Base-by-base conservation (phyloP, 768 basidiomycete genomes). In the Tylopilus sp. region DNA sequence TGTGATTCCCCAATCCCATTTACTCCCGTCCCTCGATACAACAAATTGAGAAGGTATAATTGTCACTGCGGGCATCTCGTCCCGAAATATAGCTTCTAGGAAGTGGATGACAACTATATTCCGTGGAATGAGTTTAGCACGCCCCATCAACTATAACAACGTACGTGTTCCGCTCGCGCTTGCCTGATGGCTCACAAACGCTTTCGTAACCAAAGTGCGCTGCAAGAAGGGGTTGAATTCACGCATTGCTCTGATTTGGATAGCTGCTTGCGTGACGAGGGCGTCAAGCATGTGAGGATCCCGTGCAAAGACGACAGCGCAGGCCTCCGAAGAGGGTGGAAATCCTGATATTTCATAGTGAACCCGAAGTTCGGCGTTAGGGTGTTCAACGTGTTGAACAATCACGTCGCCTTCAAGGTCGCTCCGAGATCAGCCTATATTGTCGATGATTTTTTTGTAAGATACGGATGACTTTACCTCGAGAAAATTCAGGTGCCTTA, bases 261-360 rank as follows among this genome's bases (percentile, higher is more conserved):
- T 24, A 26, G 45, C 58, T 37, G 44, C 50, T 12, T 53, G 61
- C n/a, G 45, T 44, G 21, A 63, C 17, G 24, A 58, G 45, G 21
- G 29, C 33, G 29, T 2, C 19, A 45, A 45, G n/a, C 14, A 21
- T n/a, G 36, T n/a, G 47, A 17, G 49, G 54, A 40, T 69, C 69
- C 52, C 73, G 76, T 28, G 75, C 58, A 55, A 75, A 83, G 48
- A 85, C 55, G 34, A 81, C 60, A 6, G 74, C 69, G 52, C 74
- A 78, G 6, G 72, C 73, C 29, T 76, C 71, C 19, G 63, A 65
- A 25, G 70, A 71, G 8, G 61, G 74, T 10, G 72, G 60, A 53
- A 80, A 76, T 9, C 61, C 64, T 4, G 81, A 83, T 43, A 76
- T 65, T 58, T 84, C 79, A 76, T 79, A 84, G 38, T 73, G 63